A percentile compares a stretch with the other conserved stretches of the same genome.
phyloP scores from a whole-genome alignment of 306 rosid genomes.

The Rosa rugosa region DNA sequence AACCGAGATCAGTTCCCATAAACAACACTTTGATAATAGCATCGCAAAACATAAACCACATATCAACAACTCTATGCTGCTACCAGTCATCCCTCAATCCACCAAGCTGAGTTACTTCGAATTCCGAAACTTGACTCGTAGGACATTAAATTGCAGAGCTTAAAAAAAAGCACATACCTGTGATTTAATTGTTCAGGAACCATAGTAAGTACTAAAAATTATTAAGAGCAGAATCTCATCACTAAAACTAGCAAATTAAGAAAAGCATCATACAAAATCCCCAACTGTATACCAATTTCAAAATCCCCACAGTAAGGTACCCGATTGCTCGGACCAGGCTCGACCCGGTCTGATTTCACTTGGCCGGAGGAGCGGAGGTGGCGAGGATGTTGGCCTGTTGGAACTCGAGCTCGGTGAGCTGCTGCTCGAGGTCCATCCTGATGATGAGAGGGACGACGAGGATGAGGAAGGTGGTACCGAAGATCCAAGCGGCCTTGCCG shows the following conservation, averaged over 20 bases:
- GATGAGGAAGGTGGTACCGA: conserved; percentile 79
- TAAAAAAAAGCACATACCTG: too few relatives aligned
- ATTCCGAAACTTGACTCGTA: too few relatives aligned
- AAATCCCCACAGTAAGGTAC: conserved; percentile 1
- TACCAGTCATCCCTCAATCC: too few relatives aligned
- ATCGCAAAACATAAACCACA: too few relatives aligned
- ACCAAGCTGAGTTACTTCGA: too few relatives aligned
- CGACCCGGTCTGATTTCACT: conserved; percentile 36
- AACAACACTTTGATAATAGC: too few relatives aligned
- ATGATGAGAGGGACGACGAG: conserved; percentile 83
- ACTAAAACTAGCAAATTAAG: background rate
- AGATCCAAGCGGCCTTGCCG: conserved; percentile 95
- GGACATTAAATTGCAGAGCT: too few relatives aligned
- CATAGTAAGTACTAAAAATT: too few relatives aligned
- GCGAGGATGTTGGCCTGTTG: conserved; percentile 95
- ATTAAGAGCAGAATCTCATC: conserved; percentile 13
- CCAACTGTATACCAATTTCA: background rate
- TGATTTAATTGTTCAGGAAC: too few relatives aligned
- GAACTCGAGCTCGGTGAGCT: conserved; percentile 81
- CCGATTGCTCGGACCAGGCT: background rate
- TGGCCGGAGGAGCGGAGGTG: conserved; percentile 39
- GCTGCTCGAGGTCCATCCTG: conserved; percentile 98
- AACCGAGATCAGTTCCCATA: too few relatives aligned
- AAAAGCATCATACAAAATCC: background rate
- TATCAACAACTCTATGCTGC: too few relatives aligned